Evolutionary conservation across 1,139 yeast genomes (phyloP), one percentile per base, ranked within the genome.

Genomic region (Pichia norvegensis): DNA sequence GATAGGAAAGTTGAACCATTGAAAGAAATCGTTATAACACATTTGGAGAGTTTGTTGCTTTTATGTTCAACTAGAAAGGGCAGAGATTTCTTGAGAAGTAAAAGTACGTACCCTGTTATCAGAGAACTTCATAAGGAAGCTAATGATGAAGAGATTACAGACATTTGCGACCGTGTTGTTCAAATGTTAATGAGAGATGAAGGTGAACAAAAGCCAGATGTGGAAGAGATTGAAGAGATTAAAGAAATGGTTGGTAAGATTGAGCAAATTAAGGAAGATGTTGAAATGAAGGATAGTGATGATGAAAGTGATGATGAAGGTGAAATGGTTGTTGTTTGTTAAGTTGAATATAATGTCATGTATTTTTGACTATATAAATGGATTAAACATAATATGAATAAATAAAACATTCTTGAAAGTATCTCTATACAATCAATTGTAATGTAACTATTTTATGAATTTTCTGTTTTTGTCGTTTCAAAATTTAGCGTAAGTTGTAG

Each of bases 121-220:
- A 80, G 95, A 60, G 96, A 86, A 65, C 70, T 92, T 45, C 95
- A 92, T 60, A 80, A 83, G 59, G 80, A 75, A 39, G 68, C 72
- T 6, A 76, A 78, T 14, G 76, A 79, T 45, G 92, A 83, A 41
- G 76, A 75, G 22, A 74, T 87, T 19, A 71, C 72, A 37, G 95
- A 85, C 40, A 64, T 81, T 48, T 78, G 85, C 67, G 86, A 82
- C 53, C 74, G 85, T 64, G 61, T 82, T 40, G 97, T 87, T 19
- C 90, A 88, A 61, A 76, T 86, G 81, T 70, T 88, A 53, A 83
- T 84, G 90, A 79, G 97, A 69, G 97, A 90, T 57, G 97, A 88
- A 59, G 66, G 64, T n/a, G 51, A 52, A 40, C 51, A 48, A 16
- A 62, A 59, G 45, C 50, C 53, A 13, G 55, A 59, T 5, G 57